Evolutionary conservation across 2,329 filamentous ascomycete species (phyloP), one percentile per base, ranked within the genome.

Genomic region (Ophiostoma perfectum): DNA sequence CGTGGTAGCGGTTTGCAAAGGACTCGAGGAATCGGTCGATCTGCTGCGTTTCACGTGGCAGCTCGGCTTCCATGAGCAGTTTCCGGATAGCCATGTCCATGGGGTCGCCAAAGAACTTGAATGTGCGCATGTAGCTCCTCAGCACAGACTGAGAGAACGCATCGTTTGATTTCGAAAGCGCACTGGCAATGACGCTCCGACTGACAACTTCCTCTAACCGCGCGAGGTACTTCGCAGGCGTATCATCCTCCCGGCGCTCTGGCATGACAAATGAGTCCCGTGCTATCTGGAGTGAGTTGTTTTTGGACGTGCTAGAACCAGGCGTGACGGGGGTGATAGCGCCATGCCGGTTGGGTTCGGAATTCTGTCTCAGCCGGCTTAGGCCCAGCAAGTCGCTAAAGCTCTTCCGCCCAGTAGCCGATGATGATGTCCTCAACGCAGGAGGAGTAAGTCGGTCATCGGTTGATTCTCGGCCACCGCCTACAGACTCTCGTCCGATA

Each of bases 21-120:
- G 93, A 90, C 76, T 97, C 92, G 47, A 99, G 81, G 68, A 95
- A 95, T 66, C 95, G 87, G 78, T 99, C 95, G 72, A 99, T 98
- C 74, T 99, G 95, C 78, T 99, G 95, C 0, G 95, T 98, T 80
- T 99, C 95, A 74, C 96, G 97, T 4, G 95, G 95, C 44, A 99
- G 80, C 77, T 98, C 94, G 3, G 95, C 93, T 76, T 97, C 93
- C 91, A 98, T 97, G 68, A 99, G 83, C 65, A 99, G 84, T 77
- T 98, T 98, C 49, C 95, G 88, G 72, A 98, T 89, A 1, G 94
- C 91, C 93, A 99, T 98, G 76, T 99, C 95, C 81, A 99, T 94
- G 0, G 95, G 95, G 74, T 98, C 94, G 41, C 92, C 93, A 74
- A 97, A 98, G 79, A 98, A 98, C 66, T 89, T 88, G 78, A 98